Percentiles rank a stretch among this genome's conserved stretches.
Evolutionary conservation across 208 protist genomes (phyloP).

Genomic region (Entamoeba invadens): DNA sequence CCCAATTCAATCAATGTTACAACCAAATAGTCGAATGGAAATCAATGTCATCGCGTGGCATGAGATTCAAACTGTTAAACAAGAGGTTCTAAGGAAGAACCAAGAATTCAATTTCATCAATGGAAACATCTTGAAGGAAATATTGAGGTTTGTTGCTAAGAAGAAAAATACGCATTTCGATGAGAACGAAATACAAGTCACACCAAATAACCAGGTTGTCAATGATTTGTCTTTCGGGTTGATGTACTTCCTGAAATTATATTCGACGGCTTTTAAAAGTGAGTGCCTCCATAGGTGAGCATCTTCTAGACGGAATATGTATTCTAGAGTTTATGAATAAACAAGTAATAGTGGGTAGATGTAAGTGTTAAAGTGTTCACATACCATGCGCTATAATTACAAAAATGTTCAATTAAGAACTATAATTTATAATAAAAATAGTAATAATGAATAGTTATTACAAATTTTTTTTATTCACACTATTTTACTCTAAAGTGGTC

Average conservation of each 20-base stretch:
- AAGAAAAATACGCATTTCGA: not conserved
- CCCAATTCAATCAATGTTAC: not conserved
- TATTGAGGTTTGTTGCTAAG: not conserved
- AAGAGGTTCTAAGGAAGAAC: not conserved
- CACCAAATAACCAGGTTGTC: not conserved
- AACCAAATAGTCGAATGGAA: not conserved
- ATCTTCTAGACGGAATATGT: too few species aligned
- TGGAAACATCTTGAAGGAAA: not conserved
- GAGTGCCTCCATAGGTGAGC: not conserved
- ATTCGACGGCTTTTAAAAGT: not conserved
- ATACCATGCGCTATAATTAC: too few species aligned
- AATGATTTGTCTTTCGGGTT: not conserved
- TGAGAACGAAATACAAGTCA: not conserved
- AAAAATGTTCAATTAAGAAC: too few species aligned
- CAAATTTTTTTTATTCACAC: too few species aligned
- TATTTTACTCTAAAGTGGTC: too few species aligned
- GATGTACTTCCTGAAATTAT: not conserved
- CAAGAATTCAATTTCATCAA: not conserved
- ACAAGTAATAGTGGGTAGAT: too few species aligned
- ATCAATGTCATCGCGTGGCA: not conserved
- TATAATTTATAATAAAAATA: too few species aligned
- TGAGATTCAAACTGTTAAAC: not conserved
- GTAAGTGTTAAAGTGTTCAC: too few species aligned
- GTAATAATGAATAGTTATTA: too few species aligned
- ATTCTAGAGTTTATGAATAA: too few species aligned